Base-by-base conservation (phyloP, 495 filamentous ascomycete species). In the Astrocystis sublimbata region DNA sequence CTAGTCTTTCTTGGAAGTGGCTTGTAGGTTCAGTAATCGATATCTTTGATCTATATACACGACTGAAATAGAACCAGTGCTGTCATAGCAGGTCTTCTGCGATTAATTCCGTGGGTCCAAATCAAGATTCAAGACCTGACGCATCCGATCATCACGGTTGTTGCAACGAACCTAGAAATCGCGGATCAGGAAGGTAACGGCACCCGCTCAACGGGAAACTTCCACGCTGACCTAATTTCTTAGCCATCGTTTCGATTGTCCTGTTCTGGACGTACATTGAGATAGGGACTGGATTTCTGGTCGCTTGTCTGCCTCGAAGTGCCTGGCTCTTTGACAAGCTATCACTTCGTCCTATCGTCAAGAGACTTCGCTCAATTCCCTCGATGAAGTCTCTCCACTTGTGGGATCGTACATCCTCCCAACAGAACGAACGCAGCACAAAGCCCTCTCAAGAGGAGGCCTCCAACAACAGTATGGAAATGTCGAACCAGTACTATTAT, bases 101-200 rank as follows among this genome's bases (percentile, higher is more conserved):
- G 41, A 36, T 35, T 60, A 26, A 60, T 60, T 50, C 57, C 43
- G 5, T 60, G 57, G 57, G 26, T 60, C 23, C 57, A 60, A 36
- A 19, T 50, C 12, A 19, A 33, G n/a, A 43, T 49, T 12, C 57
- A 60, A 19, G 57, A 60, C 43, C 4, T 61, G 13, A 52, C 58
- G 10, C 33, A 43, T 40, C 43, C 57, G 7, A 21, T 4, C 5
- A 17, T 60, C 41, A 60, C 8, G 40, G 12, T 49, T 4, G n/a
- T 60, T 1, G 57, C 23, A 3, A 60, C 57, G 9, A 12, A 24
- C 2, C 15, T 47, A 15, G 19, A 17, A 36, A 17, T 12, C 40
- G 42, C 45, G 4, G 45, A 49, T 23, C 45, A 49, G 15, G 10
- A 49, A 49, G 45, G 45, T 49, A 49, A n/a, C 5, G 45, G 28